Conservation (phyloP, 257 asterid species). For the Rehmannia glutinosa region DNA sequence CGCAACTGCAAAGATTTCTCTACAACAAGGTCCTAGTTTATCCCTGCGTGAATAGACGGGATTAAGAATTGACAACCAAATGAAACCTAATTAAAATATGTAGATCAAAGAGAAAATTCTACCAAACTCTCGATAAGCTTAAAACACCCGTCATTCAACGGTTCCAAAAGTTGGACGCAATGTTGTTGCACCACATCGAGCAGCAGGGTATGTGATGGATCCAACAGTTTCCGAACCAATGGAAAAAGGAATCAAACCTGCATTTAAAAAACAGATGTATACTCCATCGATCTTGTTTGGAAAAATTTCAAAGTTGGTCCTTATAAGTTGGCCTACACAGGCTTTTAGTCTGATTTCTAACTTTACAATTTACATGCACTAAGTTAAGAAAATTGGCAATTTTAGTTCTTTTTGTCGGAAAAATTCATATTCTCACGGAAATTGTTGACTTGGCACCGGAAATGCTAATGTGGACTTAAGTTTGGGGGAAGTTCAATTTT, state of each 20-base stretch:
- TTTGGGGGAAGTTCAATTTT: too few species aligned
- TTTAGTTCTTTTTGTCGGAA: too few species aligned
- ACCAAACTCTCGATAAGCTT: constrained; percentile 99
- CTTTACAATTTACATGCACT: too few species aligned
- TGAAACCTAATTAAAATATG: not conserved
- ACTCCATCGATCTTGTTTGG: not conserved
- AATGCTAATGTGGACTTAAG: too few species aligned
- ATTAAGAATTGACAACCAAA: not conserved
- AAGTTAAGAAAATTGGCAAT: too few species aligned
- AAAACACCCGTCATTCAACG: constrained; percentile 84
- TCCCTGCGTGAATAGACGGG: constrained; percentile 48
- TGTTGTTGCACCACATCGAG: constrained; percentile 95
- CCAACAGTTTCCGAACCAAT: constrained; percentile 97
- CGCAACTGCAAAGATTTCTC: constrained; percentile 83
- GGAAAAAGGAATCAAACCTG: constrained; percentile 88
- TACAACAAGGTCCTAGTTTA: constrained; percentile 93
- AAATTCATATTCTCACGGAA: too few species aligned
- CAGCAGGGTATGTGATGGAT: constrained; percentile 88
- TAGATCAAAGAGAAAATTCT: not conserved
- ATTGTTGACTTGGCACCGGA: too few species aligned
- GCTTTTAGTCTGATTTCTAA: too few species aligned
- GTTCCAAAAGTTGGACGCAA: constrained; percentile 86
- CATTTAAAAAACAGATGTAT: not conserved
- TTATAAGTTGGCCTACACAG: too few species aligned
- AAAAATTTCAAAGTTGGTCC: too few species aligned